Percentiles rank a stretch among this genome's conserved stretches.
These are phyloP conservation scores for Metschnikowia anglica DNA, from an alignment of 805 yeast genomes.

Conservation along the genomic window DNA sequence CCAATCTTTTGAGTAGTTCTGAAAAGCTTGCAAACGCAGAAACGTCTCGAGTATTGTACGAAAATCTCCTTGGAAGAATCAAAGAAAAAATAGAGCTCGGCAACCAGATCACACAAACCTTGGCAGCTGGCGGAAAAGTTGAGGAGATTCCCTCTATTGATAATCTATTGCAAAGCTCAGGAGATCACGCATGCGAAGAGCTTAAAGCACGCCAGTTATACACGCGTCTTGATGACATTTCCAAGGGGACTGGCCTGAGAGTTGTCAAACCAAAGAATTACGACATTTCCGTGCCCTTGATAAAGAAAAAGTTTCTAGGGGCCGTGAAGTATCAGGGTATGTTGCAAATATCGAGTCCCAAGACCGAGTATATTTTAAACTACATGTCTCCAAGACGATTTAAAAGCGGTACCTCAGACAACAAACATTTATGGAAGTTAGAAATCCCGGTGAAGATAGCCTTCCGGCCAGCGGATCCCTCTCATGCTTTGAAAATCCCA, in stretches of 20 bases:
- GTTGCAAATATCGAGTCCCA: slow-evolving; percentile 35
- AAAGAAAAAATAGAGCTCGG: slow-evolving; percentile 31
- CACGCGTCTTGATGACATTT: slow-evolving; percentile 11
- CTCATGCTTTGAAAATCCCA: slow-evolving; percentile 8
- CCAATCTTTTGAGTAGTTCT: slow-evolving; percentile 13
- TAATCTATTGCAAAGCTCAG: neutral
- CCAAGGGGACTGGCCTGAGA: slow-evolving; percentile 1
- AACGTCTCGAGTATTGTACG: slow-evolving; percentile 16
- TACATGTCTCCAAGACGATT: slow-evolving; percentile 27
- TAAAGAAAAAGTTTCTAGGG: slow-evolving; percentile 32
- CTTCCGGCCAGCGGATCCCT: slow-evolving; percentile 26
- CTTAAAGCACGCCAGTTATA: slow-evolving; percentile 19
- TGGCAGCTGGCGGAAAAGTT: slow-evolving; percentile 2
- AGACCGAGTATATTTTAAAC: slow-evolving; percentile 26
- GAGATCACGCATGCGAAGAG: slow-evolving; percentile 2
- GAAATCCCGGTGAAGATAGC: slow-evolving; percentile 33
- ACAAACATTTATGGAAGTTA: slow-evolving; percentile 19
- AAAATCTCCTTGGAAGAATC: slow-evolving; percentile 27
- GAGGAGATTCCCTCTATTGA: neutral
- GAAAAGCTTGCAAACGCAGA: slow-evolving; percentile 18
- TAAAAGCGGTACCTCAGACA: slow-evolving; percentile 8
- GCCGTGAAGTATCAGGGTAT: slow-evolving; percentile 32
- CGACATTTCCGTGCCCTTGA: slow-evolving; percentile 33
- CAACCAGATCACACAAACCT: slow-evolving; percentile 20
- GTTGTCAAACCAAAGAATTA: slow-evolving; percentile 15